These are phyloP conservation scores for Hyparrhenia diplandra DNA, from an alignment of 176 grass and related monocot genomes.

Conservation along the genomic window DNA sequence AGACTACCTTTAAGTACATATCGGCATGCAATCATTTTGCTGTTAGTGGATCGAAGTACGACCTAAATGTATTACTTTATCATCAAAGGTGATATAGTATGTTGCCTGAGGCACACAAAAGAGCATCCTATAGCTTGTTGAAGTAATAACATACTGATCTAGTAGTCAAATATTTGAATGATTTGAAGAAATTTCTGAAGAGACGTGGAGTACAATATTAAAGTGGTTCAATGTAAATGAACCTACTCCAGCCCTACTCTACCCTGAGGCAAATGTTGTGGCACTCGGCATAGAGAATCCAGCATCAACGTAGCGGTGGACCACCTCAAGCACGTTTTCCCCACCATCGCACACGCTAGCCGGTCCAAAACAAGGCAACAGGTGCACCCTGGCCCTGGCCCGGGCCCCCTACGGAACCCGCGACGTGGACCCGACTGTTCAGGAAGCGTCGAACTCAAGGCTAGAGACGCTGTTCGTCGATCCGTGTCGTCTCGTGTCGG, in stretches of 20 bases:
- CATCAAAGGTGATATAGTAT: neutral
- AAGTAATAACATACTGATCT: too few species aligned
- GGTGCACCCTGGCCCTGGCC: too few species aligned
- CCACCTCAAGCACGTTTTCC: neutral
- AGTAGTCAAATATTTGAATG: neutral
- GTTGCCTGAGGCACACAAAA: neutral
- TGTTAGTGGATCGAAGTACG: slow-evolving; percentile 14
- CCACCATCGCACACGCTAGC: fast-evolving
- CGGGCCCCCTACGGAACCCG: neutral
- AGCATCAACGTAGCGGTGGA: neutral
- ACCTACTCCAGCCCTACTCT: too few species aligned
- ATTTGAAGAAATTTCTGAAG: neutral
- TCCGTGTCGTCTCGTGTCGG: too few species aligned
- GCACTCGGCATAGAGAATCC: slow-evolving; percentile 10
- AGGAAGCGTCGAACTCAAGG: neutral
- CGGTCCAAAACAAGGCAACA: neutral
- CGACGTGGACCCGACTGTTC: neutral
- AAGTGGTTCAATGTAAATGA: neutral
- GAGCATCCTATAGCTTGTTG: neutral
- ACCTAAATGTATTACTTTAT: neutral
- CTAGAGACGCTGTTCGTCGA: neutral
- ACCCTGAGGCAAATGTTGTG: too few species aligned
- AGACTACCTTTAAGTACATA: neutral
- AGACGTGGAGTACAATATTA: too few species aligned
- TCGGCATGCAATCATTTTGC: neutral